A percentile compares a stretch with the other conserved stretches of the same genome.
These are phyloP conservation scores for Firmiana major DNA, from an alignment of 345 rosid species.

Conservation along the genomic window DNA sequence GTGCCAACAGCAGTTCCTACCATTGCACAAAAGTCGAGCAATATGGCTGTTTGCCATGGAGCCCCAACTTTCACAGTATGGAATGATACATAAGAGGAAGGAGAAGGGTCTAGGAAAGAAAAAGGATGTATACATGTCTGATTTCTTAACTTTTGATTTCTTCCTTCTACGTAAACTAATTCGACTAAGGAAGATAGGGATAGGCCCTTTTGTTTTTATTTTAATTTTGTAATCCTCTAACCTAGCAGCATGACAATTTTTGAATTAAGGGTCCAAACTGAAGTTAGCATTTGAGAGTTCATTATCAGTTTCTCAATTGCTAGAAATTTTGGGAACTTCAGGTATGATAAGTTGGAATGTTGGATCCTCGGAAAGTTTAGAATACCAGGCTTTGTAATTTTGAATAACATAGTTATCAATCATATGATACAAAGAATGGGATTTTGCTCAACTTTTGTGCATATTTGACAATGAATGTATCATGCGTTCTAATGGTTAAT, in stretches of 20 bases:
- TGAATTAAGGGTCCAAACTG: conserved; percentile 19
- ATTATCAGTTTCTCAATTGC: conserved; percentile 25
- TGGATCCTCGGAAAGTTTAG: conserved; percentile 34
- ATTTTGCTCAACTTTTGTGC: neutral
- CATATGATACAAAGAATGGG: conserved; percentile 26
- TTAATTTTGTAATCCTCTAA: no score
- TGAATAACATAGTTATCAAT: conserved; percentile 11
- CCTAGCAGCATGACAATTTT: conserved; percentile 14
- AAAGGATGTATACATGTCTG: conserved; percentile 19
- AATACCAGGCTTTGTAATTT: conserved; percentile 33
- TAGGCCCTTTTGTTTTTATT: no score
- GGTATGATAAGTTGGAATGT: neutral
- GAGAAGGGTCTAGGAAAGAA: neutral
- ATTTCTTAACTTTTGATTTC: neutral
- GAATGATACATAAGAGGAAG: conserved; percentile 39
- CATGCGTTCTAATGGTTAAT: no score
- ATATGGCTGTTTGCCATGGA: conserved; percentile 42
- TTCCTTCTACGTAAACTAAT: conserved; percentile 19
- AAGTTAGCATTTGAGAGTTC: conserved; percentile 34
- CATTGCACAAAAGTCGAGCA: conserved; percentile 35
- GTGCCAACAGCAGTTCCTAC: conserved; percentile 42
- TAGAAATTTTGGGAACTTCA: conserved; percentile 47
- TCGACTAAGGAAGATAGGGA: conserved; percentile 21
- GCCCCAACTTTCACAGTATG: conserved; percentile 57
- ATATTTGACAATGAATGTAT: neutral